These are phyloP conservation scores for Vaccinium darrowii DNA, from an alignment of 148 eudicot species.

Conservation along the genomic window DNA sequence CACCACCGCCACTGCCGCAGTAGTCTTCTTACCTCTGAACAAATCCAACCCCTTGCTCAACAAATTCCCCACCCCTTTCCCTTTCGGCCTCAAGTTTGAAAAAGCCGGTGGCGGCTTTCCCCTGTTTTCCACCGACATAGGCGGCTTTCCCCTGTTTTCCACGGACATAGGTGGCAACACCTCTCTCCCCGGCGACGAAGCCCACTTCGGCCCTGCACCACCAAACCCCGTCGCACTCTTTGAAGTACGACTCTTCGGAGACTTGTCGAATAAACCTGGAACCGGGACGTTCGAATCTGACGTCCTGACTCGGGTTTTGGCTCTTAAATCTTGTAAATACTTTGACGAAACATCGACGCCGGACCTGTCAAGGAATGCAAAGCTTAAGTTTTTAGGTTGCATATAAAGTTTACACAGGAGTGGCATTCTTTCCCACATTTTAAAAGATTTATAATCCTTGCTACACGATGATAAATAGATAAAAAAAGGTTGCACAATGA, in stretches of 20 bases:
- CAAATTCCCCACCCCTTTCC: conserved; percentile 40
- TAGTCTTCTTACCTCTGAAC: conserved; percentile 36
- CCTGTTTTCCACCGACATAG: conserved; percentile 22
- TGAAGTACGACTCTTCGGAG: conserved; percentile 20
- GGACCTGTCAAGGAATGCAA: conserved; percentile 2
- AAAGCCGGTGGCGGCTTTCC: conserved; percentile 13
- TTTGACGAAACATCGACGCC: conserved; percentile 27
- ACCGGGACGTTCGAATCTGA: conserved; percentile 15
- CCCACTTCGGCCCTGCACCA: conserved; percentile 24
- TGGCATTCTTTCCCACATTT: too few relatives aligned
- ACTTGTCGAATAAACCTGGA: conserved; percentile 17
- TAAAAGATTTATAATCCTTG: too few relatives aligned
- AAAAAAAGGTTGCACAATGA: background rate
- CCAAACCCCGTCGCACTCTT: conserved; percentile 25
- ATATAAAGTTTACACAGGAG: too few relatives aligned
- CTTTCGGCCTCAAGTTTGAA: conserved; percentile 38
- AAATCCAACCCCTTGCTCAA: conserved; percentile 44
- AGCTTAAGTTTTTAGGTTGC: background rate
- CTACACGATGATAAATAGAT: background rate
- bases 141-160: conserved; percentile 24
- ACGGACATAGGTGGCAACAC: conserved; percentile 19
- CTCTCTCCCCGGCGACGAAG: conserved; percentile 25
- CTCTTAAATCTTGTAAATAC: conserved; percentile 20
- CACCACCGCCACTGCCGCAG: background rate
- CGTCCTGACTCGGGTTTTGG: conserved; percentile 19